Base-by-base conservation (phyloP, 163 green algal genomes). In the Scenedesmus sp. region DNA sequence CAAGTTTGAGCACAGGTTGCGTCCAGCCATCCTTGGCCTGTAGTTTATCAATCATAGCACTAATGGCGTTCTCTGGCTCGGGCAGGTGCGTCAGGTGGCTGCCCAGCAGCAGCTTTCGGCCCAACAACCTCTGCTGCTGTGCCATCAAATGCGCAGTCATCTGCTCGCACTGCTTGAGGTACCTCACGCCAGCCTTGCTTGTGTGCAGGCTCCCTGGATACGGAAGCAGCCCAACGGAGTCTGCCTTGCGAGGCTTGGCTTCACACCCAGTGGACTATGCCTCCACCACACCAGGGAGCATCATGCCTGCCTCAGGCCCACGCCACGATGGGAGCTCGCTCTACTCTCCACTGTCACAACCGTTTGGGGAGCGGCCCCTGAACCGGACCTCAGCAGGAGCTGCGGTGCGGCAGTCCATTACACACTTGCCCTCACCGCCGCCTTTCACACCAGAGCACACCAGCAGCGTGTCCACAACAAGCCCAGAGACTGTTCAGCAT, bases 261-360 rank as follows among this genome's bases (percentile, higher is more conserved):
- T 84, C 78, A 33, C 78, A 84, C 78, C 78, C 78, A 53, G 78
- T 84, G 16, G 40, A 49, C 20, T 22, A 51, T 22, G 6, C 35
- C 43, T 72, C 65, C 12, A 49, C 51, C 5, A 83, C 85, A 35
- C 85, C 68, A 70, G 68, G 72, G 22, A 89, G 42, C 65, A 46
- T 65, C 7, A 89, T 65, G 12, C 59, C 59, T 35, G 42, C 37
- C 37, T 61, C 84, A 40, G 65, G 73, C 73, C 9, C 15, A 12
- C 30, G 73, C 73, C 40, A 46, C 35, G 15, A 83, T 12, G 73
- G 44, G 22, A 65, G 26, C 43, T 68, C 40, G 18, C 43, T 44
- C 72, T 91, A 86, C 72, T 91, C 87, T 40, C 87, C 87, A 0
- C 73, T 81, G 9, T 83, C 78, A 4, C 37, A 91, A 5, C 87